Percentiles rank a stretch among this genome's conserved stretches.
phyloP scores from a whole-genome alignment of 1,284 basidiomycete species.

The Leccinum fallax region DNA sequence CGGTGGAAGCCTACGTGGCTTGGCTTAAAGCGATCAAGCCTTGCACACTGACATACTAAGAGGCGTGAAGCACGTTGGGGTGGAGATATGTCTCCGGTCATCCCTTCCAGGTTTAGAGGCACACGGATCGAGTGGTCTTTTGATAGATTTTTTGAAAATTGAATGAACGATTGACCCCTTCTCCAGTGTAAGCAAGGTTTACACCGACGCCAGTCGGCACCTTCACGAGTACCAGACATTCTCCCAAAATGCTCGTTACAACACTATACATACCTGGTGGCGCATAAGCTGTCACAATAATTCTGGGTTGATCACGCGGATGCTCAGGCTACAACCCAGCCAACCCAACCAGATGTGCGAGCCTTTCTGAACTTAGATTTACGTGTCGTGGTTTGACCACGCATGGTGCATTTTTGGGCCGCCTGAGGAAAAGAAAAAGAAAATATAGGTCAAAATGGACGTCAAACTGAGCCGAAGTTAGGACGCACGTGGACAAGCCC shows the following conservation, averaged over 20 bases:
- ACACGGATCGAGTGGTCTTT: too few relatives aligned
- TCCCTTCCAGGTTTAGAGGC: too few relatives aligned
- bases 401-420: conserved; percentile 19
- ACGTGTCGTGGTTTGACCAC: conserved; percentile 16
- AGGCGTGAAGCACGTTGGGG: too few relatives aligned
- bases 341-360: conserved; percentile 17
- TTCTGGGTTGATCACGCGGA: neutral
- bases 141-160: too few relatives aligned
- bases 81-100: too few relatives aligned
- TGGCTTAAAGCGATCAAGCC: too few relatives aligned
- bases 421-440: conserved; percentile 6
- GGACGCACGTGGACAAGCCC: conserved; percentile 27
- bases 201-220: too few relatives aligned
- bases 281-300: neutral
- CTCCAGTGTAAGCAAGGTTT: too few relatives aligned
- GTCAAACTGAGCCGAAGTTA: neutral
- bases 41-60: too few relatives aligned
- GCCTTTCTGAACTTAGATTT: conserved; percentile 8
- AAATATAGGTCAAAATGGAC: neutral
- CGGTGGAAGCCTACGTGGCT: too few relatives aligned
- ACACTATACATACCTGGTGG: neutral
- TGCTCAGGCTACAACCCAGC: neutral
- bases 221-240: neutral
- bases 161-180: too few relatives aligned
- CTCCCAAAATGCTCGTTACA: neutral